phyloP scores from a whole-genome alignment of 345 rosid genomes.

The Dovyalis caffra region DNA sequence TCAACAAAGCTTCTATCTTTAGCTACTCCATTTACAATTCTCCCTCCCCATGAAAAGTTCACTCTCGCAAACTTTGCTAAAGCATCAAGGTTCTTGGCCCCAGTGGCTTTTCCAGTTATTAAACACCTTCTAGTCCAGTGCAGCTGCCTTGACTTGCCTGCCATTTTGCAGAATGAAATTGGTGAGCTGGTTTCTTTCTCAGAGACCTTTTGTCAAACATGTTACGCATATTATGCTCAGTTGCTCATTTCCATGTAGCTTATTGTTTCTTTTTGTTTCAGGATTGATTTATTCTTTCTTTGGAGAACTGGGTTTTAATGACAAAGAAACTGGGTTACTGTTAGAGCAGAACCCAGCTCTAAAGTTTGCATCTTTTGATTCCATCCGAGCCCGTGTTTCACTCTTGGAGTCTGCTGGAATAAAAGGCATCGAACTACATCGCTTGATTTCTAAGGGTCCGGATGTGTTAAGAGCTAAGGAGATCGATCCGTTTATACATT shows the following conservation, averaged over 20 bases:
- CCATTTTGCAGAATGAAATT: constrained; percentile 4
- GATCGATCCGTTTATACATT: constrained; percentile 39
- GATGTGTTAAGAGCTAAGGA: constrained; percentile 51
- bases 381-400: constrained; percentile 34
- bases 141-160: constrained; percentile 26
- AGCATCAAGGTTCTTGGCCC: constrained; percentile 10
- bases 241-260: background rate
- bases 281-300: constrained; percentile 42
- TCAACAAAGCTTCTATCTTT: constrained; percentile 11
- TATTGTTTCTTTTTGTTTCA: constrained; percentile 23
- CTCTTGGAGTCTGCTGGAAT: constrained; percentile 53
- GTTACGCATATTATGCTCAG: background rate
- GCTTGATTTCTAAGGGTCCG: constrained; percentile 49
- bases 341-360: constrained; percentile 42
- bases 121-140: constrained; percentile 21
- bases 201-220: constrained; percentile 29
- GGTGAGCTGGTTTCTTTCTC: constrained; percentile 35
- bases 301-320: constrained; percentile 38
- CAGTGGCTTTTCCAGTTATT: constrained; percentile 15
- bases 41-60: constrained; percentile 15
- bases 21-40: constrained; percentile 2
- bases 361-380: constrained; percentile 33
- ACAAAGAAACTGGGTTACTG: constrained; percentile 39
- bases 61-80: constrained; percentile 7
- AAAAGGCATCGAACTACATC: constrained; percentile 41